These are phyloP conservation scores for Blastomyces parvus DNA, from an alignment of 2,329 filamentous ascomycete species.

Conservation along the genomic window DNA sequence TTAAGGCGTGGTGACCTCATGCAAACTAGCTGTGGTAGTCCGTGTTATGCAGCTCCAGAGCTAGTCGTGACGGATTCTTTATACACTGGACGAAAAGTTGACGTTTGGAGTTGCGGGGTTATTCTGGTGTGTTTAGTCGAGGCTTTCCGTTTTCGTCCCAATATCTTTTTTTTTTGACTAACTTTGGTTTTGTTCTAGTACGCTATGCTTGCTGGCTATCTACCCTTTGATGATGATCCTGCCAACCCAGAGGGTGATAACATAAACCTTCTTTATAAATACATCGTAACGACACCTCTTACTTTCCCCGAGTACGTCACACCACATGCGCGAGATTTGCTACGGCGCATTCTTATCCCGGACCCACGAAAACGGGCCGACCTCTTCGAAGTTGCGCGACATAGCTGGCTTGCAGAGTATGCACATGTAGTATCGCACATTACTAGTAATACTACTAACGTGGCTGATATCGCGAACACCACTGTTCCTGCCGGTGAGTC, in stretches of 20 bases:
- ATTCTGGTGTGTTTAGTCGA: constrained; percentile 64
- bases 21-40: constrained; percentile 97
- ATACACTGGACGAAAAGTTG: constrained; percentile 94
- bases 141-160: background rate
- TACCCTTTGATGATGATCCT: constrained; percentile 96
- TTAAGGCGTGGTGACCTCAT: constrained; percentile 84
- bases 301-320: constrained; percentile 99
- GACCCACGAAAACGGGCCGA: constrained; percentile 92
- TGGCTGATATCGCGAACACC: constrained; percentile 73
- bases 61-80: constrained; percentile 94
- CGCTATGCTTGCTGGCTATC: constrained; percentile 94
- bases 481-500: constrained; percentile 53
- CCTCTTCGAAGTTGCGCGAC: constrained; percentile 90
- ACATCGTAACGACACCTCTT: constrained; percentile 92
- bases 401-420: constrained; percentile 97
- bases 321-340: constrained; percentile 83
- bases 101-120: constrained; percentile 98
- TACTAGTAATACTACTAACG: constrained; percentile 84
- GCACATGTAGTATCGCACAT: constrained; percentile 95
- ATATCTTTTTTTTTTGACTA: constrained; percentile 12
- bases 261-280: constrained; percentile 98
- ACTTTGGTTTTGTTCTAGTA: constrained; percentile 52
- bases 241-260: constrained; percentile 98
- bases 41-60: constrained; percentile 94
- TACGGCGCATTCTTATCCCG: constrained; percentile 87